Evolutionary conservation across 108 stramenopile species (phyloP).

Genomic region (Aureococcus anophagefferens): DNA sequence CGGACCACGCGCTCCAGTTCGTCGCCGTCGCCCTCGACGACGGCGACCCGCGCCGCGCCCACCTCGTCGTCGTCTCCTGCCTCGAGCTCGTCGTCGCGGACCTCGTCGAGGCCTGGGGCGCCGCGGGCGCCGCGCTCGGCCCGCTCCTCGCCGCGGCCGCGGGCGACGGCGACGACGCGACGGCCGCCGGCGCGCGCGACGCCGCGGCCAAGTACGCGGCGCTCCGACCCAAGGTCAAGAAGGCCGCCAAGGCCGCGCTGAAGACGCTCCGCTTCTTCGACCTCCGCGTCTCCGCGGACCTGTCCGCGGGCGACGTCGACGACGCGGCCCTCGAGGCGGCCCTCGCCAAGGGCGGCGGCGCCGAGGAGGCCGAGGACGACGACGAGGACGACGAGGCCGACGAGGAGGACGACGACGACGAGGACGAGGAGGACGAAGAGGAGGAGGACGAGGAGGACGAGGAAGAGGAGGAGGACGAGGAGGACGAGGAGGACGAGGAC

Average conservation of each 20-base stretch:
- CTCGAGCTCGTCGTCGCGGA: neutral
- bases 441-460: neutral
- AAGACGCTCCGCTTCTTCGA: conserved; percentile 1
- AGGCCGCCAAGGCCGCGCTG: neutral
- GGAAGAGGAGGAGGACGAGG: conserved; percentile 2
- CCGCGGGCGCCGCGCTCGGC: neutral
- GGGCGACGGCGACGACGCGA: neutral
- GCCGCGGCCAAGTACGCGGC: neutral
- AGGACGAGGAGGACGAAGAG: neutral
- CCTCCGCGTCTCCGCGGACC: neutral
- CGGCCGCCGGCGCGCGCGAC: neutral
- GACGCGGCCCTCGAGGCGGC: neutral
- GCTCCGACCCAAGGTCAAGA: neutral
- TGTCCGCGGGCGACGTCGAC: neutral
- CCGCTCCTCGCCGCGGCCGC: neutral
- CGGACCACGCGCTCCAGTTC: neutral
- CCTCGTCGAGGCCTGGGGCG: neutral
- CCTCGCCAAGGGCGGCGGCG: neutral
- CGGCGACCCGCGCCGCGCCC: neutral
- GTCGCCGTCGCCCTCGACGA: neutral
- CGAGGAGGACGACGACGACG: neutral
- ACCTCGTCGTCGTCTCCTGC: neutral
- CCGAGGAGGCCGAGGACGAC: neutral
- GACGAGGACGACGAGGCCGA: neutral
- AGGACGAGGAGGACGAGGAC: neutral